These are phyloP conservation scores for Triticum dicoccoides DNA, from an alignment of 176 grass and related monocot species.

Conservation along the genomic window DNA sequence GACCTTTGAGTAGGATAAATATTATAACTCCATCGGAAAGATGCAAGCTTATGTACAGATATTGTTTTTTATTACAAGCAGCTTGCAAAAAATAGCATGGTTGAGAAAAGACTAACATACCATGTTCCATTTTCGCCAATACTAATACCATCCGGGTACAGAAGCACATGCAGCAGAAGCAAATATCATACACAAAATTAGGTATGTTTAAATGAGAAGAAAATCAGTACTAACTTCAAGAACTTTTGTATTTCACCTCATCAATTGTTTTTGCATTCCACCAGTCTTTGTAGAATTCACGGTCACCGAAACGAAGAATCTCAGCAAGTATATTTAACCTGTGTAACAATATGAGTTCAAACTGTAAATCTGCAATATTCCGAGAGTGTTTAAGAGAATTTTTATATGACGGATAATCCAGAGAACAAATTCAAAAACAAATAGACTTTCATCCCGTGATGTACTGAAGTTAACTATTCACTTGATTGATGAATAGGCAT, in stretches of 20 bases:
- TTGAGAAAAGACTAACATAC: constrained; percentile 42
- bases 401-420: neutral
- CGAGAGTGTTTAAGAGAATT: neutral
- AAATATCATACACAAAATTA: constrained; percentile 40
- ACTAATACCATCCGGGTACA: constrained; percentile 53
- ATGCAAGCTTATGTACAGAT: neutral
- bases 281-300: constrained; percentile 99
- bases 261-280: constrained; percentile 99
- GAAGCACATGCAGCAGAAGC: constrained; percentile 31
- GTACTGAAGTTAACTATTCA: neutral
- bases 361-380: neutral
- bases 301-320: constrained; percentile 91
- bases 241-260: constrained; percentile 56
- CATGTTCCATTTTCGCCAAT: constrained; percentile 99
- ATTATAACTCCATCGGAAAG: neutral
- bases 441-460: neutral
- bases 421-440: neutral
- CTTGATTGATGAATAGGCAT: constrained; percentile 19
- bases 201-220: constrained; percentile 1
- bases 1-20: neutral
- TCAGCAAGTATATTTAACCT: constrained; percentile 99
- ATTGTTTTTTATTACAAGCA: neutral
- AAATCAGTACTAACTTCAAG: neutral
- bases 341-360: neutral
- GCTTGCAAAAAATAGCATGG: neutral